phyloP scores from a whole-genome alignment of 305 asterid species.

The Stenogyne calaminthoides region DNA sequence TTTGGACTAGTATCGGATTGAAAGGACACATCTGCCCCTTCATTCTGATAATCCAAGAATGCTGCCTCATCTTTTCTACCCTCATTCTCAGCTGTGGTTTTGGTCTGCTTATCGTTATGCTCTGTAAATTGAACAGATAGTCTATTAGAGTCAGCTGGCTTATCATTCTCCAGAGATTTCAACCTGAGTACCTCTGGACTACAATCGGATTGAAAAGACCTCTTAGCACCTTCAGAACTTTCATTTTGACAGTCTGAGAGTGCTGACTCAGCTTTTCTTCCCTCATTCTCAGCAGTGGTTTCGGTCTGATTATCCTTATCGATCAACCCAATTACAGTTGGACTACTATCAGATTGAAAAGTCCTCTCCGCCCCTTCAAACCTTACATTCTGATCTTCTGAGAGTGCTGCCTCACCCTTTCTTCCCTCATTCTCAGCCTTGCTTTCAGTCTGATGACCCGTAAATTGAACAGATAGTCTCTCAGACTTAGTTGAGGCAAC shows the following conservation, averaged over 20 bases:
- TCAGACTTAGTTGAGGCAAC: slow-evolving; percentile 7
- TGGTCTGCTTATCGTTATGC: slow-evolving; percentile 18
- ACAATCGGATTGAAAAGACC: slow-evolving; percentile 5
- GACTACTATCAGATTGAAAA: slow-evolving; percentile 11
- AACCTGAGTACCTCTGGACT: slow-evolving; percentile 14
- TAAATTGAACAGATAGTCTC: slow-evolving; percentile 27
- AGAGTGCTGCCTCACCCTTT: slow-evolving; percentile 19
- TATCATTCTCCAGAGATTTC: slow-evolving; percentile 20
- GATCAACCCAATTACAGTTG: slow-evolving; percentile 7
- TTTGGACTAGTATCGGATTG: slow-evolving; percentile 16
- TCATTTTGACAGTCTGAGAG: slow-evolving; percentile 12
- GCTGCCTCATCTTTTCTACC: slow-evolving; percentile 20
- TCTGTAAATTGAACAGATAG: neutral
- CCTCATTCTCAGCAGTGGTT: slow-evolving; percentile 28
- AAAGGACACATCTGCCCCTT: slow-evolving; percentile 7
- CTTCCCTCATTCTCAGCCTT: slow-evolving; percentile 26
- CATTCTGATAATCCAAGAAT: slow-evolving; percentile 14
- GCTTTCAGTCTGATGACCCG: slow-evolving; percentile 17
- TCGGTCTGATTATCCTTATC: slow-evolving; percentile 22
- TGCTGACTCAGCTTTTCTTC: slow-evolving; percentile 19
- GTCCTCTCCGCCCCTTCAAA: slow-evolving; percentile 19
- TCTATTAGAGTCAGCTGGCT: neutral
- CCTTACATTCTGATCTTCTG: slow-evolving; percentile 1
- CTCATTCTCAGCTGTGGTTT: slow-evolving; percentile 27
- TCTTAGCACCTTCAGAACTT: slow-evolving; percentile 20